Base-by-base conservation (phyloP, 805 yeast species). In the Zygoascus biomembranicola region DNA sequence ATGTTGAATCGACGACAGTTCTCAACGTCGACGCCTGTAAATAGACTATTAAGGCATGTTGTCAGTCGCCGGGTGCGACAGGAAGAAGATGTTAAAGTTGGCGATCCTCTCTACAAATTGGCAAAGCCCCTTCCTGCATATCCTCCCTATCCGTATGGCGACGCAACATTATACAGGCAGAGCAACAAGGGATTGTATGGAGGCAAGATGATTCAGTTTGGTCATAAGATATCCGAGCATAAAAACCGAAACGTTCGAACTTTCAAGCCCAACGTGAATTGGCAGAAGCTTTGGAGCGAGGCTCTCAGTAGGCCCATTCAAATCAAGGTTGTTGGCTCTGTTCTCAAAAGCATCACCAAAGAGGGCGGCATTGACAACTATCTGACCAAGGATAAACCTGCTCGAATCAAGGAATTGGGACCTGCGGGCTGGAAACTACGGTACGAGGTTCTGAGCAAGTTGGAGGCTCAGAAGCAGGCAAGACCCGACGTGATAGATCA, bases 331-430 rank as follows among this genome's bases (percentile, higher is more conserved):
- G 83, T 90, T 8, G 79, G 97, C 5, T 79, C 84, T 55, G 97
- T 90, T 5, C 76, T 94, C 65, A 81, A 84, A 63, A 90, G 97
- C 0, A 84, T 94, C 55, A 85, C 87, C 55, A 87, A 82, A 62
- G 98, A 92, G 68, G 99, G 99, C 57, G 99, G 99, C 5, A 75
- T 94, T 53, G 99, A 94, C 66, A 83, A 83, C 59, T 94, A 94
- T 66, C 69, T 94, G 57, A 77, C 82, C 44, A 94, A 94, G 70
- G 95, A 90, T 55, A 88, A 86, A 60, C 75, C 95, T 5, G 95
- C 95, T 2, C 78, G 99, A 72, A 76, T 88, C 59, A 94, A 94
- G 73, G 96, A 94, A 67, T 73, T 94, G 64, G 99, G 99, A 0
- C 85, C 90, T 52, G 75, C 79, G 54, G 99, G 98, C 35, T 94